Base-by-base conservation (phyloP, 345 rosid genomes). In the Melastoma malabathricum region DNA sequence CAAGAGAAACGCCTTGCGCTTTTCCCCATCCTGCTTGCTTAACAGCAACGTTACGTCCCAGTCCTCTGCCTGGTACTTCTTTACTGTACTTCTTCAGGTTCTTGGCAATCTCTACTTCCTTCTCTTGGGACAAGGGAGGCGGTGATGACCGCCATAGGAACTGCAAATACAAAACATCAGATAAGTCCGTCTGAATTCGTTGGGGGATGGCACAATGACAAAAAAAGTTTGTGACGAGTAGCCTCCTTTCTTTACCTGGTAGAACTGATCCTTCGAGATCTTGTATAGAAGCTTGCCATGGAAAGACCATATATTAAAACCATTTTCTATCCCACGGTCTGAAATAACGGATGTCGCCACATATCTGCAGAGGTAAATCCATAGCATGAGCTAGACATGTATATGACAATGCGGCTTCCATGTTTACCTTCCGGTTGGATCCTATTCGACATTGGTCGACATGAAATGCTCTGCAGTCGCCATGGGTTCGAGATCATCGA, bases 381-480 rank as follows among this genome's bases (percentile, higher is more conserved):
- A 51, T 43, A 50, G 51, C 7, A 9, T 5, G 4, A 22, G 4
- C 2, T 10, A 34, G 41, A 34, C 9, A 34, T 12, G 9, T 6
- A 34, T 12, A 34, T 6, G 41, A 34, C 58, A 10, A 52, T 13
- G 23, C 16, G 48, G 5, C n/a, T 13, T 59, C 15, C n/a, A n/a
- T 44, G 18, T 53, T 56, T 72, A 90, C 98, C 98, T 84, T 68
- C 97, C 97, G 38, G 95, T 88, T 44, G 99, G 94, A 68, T 92
- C 99, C 99, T 97, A 92, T 44, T 81, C 95, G 16, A 92, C 61
- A 66, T 92, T 90, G 0, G 95, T 92, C n/a, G 95, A 86, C 94
- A 81, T 84, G 67, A 83, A 92, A 64, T 92, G 95, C 64, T 92
- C 97, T 18, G 81, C 75, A 6, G 96, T 82, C 0, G 89, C 97